phyloP scores from a whole-genome alignment of 805 yeast genomes.

The Spathaspora boniae region DNA sequence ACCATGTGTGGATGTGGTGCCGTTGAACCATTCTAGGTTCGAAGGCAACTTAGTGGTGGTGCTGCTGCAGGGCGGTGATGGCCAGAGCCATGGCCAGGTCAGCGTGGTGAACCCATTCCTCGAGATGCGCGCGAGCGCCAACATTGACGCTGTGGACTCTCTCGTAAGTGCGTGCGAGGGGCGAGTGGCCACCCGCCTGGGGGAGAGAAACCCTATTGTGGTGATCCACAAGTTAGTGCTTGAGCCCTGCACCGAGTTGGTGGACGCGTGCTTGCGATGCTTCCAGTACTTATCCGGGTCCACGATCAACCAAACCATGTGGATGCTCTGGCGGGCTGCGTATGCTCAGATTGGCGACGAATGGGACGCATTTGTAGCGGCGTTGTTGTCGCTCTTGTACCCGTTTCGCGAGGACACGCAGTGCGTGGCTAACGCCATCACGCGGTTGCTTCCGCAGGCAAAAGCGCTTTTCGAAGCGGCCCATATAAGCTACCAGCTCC shows the following conservation, averaged over 20 bases:
- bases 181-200: conserved; percentile 22
- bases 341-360: conserved; percentile 43
- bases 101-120: conserved; percentile 55
- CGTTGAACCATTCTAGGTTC: conserved; percentile 29
- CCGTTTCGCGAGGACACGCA: conserved; percentile 29
- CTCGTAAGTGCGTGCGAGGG: conserved; percentile 29
- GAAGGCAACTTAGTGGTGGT: conserved; percentile 47
- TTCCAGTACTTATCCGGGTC: conserved; percentile 57
- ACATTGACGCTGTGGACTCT: conserved; percentile 12
- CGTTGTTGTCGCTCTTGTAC: conserved; percentile 47
- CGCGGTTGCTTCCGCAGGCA: conserved; percentile 30
- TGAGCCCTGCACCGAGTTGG: conserved; percentile 44
- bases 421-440: conserved; percentile 27
- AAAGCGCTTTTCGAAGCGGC: conserved; percentile 22
- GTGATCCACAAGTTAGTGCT: conserved; percentile 33
- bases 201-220: conserved; percentile 17
- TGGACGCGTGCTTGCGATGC: conserved; percentile 44
- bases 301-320: conserved; percentile 51
- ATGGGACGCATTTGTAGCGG: conserved; percentile 57
- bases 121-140: conserved; percentile 37
- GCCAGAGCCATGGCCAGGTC: conserved; percentile 29
- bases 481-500: conserved; percentile 37
- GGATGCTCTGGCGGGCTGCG: conserved; percentile 63
- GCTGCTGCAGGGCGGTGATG: too few species aligned
- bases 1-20: conserved; percentile 35